Percentiles rank a stretch among this genome's conserved stretches.
Conservation (phyloP, 306 rosid species). For the Prunus fruticosa region DNA sequence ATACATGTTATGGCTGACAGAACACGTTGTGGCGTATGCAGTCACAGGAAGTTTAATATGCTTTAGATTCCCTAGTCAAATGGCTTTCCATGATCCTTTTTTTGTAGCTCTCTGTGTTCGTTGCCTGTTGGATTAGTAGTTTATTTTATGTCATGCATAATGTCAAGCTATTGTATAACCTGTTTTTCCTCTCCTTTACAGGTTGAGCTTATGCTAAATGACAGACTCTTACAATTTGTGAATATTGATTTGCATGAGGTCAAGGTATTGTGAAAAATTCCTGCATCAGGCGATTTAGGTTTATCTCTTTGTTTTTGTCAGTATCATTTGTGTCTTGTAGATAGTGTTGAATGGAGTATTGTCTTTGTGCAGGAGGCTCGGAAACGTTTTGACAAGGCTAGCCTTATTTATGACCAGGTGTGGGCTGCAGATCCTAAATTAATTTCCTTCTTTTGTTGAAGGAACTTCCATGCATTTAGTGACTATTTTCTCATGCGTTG, state of each 20-base stretch:
- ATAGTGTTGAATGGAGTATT: constrained; percentile 25
- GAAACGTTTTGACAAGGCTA: constrained; percentile 94
- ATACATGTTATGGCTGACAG: not conserved
- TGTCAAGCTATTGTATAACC: constrained; percentile 27
- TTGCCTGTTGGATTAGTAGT: not conserved
- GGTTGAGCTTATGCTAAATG: constrained; percentile 99
- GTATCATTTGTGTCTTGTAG: not conserved
- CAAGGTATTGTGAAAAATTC: constrained; percentile 56
- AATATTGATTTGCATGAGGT: constrained; percentile 92
- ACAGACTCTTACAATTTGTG: constrained; percentile 94
- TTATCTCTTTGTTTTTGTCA: not conserved
- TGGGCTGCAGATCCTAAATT: constrained; percentile 25
- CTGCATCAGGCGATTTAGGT: not conserved
- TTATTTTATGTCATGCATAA: not conserved
- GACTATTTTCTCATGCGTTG: not conserved
- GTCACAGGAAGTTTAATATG: not conserved
- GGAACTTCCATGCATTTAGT: constrained; percentile 3
- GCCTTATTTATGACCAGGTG: constrained; percentile 98
- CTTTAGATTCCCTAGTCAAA: not conserved
- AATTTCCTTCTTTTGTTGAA: constrained; percentile 6
- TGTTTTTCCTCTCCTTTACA: constrained; percentile 32
- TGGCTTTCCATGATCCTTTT: not conserved
- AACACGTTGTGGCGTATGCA: not conserved
- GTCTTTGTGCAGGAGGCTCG: constrained; percentile 92
- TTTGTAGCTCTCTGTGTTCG: not conserved